Evolutionary conservation across 2,329 filamentous ascomycete genomes (phyloP).

Genomic region (Hypoxylon sp.): DNA sequence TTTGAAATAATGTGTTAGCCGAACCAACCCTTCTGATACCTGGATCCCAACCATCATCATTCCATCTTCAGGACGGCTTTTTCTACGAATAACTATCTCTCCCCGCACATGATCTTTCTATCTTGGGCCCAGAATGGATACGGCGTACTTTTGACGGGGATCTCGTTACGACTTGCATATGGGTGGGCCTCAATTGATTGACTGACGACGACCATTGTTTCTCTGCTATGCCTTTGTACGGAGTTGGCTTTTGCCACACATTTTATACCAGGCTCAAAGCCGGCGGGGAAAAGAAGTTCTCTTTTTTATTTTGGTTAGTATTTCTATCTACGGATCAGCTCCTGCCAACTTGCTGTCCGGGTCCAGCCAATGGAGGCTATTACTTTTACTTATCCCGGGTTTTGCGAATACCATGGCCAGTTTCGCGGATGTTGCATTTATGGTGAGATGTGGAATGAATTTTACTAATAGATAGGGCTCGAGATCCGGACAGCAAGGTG

Average conservation of each 20-base stretch:
- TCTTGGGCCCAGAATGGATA: conserved; percentile 52
- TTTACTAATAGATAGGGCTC: conserved; percentile 57
- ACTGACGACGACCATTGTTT: conserved; percentile 51
- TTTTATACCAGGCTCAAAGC: conserved; percentile 52
- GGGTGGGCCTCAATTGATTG: conserved; percentile 52
- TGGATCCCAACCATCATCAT: conserved; percentile 44
- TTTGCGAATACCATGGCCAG: conserved; percentile 51
- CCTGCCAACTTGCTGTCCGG: conserved; percentile 60
- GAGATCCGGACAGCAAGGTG: conserved; percentile 68
- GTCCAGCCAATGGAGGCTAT: conserved; percentile 54
- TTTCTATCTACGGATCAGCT: conserved; percentile 52
- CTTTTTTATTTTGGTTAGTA: conserved; percentile 49
- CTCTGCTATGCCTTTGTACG: conserved; percentile 52
- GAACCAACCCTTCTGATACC: conserved; percentile 44
- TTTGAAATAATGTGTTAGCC: conserved; percentile 52
- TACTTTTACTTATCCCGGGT: conserved; percentile 50
- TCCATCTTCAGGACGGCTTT: conserved; percentile 45
- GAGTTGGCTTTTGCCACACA: conserved; percentile 49
- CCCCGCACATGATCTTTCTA: conserved; percentile 49
- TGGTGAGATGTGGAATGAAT: conserved; percentile 53
- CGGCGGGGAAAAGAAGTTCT: conserved; percentile 53
- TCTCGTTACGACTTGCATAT: conserved; percentile 54
- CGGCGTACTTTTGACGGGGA: conserved; percentile 53
- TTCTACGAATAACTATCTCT: conserved; percentile 47
- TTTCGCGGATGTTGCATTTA: conserved; percentile 50